These are phyloP conservation scores for Diaporthe citriasiana DNA, from an alignment of 2,329 filamentous ascomycete species.

Conservation along the genomic window DNA sequence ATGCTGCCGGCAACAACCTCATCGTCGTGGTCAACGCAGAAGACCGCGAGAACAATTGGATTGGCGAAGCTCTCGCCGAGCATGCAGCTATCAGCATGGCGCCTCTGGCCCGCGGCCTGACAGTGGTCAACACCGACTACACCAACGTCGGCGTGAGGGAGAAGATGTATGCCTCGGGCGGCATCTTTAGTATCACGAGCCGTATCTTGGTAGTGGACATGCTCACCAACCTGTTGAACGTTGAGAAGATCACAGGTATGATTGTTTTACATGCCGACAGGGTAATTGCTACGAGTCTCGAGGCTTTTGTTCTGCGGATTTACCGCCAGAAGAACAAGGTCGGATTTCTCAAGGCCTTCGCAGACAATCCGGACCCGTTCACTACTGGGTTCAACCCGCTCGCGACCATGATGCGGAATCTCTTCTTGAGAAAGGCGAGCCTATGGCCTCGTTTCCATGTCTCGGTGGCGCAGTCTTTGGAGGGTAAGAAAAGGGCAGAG, in stretches of 20 bases:
- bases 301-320: constrained; percentile 95
- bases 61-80: constrained; percentile 95
- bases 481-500: constrained; percentile 93
- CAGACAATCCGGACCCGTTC: constrained; percentile 93
- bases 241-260: constrained; percentile 88
- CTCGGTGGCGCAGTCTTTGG: constrained; percentile 87
- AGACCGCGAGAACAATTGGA: constrained; percentile 95
- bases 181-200: constrained; percentile 96
- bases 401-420: constrained; percentile 89
- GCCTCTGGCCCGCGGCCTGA: constrained; percentile 85
- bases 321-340: constrained; percentile 95
- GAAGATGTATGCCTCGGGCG: constrained; percentile 91
- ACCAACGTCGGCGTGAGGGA: constrained; percentile 89
- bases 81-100: constrained; percentile 92
- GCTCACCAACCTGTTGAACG: constrained; percentile 84
- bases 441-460: constrained; percentile 96
- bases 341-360: constrained; percentile 96
- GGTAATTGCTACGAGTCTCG: constrained; percentile 86
- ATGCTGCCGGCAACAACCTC: constrained; percentile 94
- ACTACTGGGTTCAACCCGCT: constrained; percentile 89
- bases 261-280: constrained; percentile 91
- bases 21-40: constrained; percentile 91
- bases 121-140: constrained; percentile 93
- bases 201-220: constrained; percentile 95
- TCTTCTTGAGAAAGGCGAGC: constrained; percentile 90